Evolutionary conservation across 768 basidiomycete genomes (phyloP).

Genomic region (Hygrocybe coccinea): DNA sequence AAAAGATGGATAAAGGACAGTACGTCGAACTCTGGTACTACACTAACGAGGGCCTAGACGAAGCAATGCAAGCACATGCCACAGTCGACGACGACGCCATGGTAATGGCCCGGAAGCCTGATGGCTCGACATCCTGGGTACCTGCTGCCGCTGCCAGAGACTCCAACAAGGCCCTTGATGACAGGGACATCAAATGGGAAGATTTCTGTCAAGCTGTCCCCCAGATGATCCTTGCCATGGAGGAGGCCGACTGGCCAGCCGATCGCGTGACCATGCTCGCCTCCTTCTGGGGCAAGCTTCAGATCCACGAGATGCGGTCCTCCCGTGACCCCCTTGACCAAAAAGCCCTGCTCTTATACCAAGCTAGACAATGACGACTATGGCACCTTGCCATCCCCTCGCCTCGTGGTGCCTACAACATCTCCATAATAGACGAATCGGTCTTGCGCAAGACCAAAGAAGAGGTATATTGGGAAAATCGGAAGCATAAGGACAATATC

Average conservation of each 20-base stretch:
- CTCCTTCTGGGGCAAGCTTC: constrained; percentile 10
- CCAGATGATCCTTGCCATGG: constrained; percentile 9
- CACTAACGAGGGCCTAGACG: constrained; percentile 12
- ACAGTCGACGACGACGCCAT: constrained; percentile 7
- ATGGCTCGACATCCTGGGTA: constrained; percentile 5
- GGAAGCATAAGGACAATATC: background rate
- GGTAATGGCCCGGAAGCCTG: background rate
- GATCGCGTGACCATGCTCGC: constrained; percentile 10
- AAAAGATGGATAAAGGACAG: background rate
- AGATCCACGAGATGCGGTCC: constrained; percentile 5
- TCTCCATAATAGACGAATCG: constrained; percentile 6
- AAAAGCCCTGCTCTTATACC: constrained; percentile 13
- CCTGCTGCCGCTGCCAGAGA: constrained; percentile 2
- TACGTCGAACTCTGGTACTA: constrained; percentile 14
- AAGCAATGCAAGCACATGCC: background rate
- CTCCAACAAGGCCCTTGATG: background rate
- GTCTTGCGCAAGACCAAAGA: background rate
- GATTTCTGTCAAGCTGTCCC: constrained; percentile 11
- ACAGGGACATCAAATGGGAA: constrained; percentile 11
- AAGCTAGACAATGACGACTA: constrained; percentile 9
- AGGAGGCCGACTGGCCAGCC: constrained; percentile 4
- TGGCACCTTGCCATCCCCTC: constrained; percentile 10
- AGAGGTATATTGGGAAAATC: background rate
- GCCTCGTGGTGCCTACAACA: constrained; percentile 3
- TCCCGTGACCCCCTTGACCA: constrained; percentile 7